Base-by-base conservation (phyloP, 257 asterid species). In the Solanum pinnatisectum region DNA sequence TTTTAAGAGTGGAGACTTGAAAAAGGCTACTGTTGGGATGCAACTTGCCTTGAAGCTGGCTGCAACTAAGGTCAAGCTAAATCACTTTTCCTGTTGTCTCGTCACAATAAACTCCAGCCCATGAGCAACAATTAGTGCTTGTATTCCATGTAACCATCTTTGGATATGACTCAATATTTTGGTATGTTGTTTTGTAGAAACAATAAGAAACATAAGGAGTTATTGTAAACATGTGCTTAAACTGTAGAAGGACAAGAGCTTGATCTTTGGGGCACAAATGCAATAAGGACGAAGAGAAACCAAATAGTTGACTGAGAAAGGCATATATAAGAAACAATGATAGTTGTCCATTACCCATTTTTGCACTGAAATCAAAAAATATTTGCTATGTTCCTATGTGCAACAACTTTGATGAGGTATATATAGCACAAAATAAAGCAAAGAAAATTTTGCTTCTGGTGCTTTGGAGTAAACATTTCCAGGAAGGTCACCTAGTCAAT, bases 81-180 rank as follows among this genome's bases (percentile, higher is more conserved):
- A 88, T 85, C 49, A 90, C 86, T 10, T 59, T 30, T 16, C 90
- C 88, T 1, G 84, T 88, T 6, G 20, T 32, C 3, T 36, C 35
- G 9, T 85, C 87, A 59, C 91, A 85, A 0, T 68, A 65, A 15
- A 90, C 86, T 33, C 90, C 91, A 42, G 82, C 89, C 90, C 89
- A 86, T n/a, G 9, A 44, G 76, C 91, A 72, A 4, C 15, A 72
- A 72, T 33, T 15, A 0, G 42, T 72, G 14, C 79, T 72, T 3
- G 4, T 72, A 23, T 88, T 85, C 91, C 90, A 88, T 33, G 87
- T 79, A 3, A 12, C 15, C 0, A 16, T 88, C 71, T 35, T 81
- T 14, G n/a, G 49, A 74, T 74, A 74, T 1, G 89, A 74, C 83
- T 32, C 5, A 70, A 59, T 59, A 52, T 52, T 52, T 16, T 16